phyloP scores from a whole-genome alignment of 2,329 filamentous ascomycete species.

The Sclerotinia glacialis region DNA sequence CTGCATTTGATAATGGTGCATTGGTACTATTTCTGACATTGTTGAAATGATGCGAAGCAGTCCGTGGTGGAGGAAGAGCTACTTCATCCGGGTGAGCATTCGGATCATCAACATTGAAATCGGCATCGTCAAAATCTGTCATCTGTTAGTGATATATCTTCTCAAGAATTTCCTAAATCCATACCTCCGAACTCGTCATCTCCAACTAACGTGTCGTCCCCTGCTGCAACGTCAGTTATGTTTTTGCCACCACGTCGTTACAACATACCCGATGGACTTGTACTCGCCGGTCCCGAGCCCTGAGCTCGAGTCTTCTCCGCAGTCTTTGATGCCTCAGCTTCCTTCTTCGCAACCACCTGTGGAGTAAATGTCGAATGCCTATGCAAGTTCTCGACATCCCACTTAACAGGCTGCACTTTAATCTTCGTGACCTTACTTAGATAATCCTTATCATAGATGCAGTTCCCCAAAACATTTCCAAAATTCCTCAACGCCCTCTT shows the following conservation, averaged over 20 bases:
- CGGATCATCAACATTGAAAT: slow-evolving; percentile 67
- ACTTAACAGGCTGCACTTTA: slow-evolving; percentile 74
- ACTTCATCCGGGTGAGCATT: slow-evolving; percentile 72
- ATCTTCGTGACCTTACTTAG: slow-evolving; percentile 85
- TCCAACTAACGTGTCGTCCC: slow-evolving; percentile 42
- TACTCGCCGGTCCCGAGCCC: neutral
- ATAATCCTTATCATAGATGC: slow-evolving; percentile 96
- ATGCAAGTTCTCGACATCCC: slow-evolving; percentile 76
- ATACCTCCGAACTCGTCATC: slow-evolving; percentile 56
- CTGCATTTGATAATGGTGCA: slow-evolving; percentile 20
- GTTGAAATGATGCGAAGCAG: slow-evolving; percentile 29
- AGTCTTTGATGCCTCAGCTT: slow-evolving; percentile 36
- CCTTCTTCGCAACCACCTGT: slow-evolving; percentile 28
- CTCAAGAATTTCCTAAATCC: slow-evolving; percentile 39
- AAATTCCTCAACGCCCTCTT: slow-evolving; percentile 89
- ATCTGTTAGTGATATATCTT: slow-evolving; percentile 38
- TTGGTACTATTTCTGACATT: slow-evolving; percentile 26
- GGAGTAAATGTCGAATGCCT: slow-evolving; percentile 66
- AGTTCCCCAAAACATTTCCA: slow-evolving; percentile 96
- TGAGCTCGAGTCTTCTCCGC: slow-evolving; percentile 32
- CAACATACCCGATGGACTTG: slow-evolving; percentile 7
- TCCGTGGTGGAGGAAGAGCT: slow-evolving; percentile 47
- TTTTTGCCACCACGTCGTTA: neutral
- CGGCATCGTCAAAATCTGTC: slow-evolving; percentile 71
- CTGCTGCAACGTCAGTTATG: slow-evolving; percentile 28